Base-by-base conservation (phyloP, 2,329 filamentous ascomycete genomes). In the Diaporthe australafricana region DNA sequence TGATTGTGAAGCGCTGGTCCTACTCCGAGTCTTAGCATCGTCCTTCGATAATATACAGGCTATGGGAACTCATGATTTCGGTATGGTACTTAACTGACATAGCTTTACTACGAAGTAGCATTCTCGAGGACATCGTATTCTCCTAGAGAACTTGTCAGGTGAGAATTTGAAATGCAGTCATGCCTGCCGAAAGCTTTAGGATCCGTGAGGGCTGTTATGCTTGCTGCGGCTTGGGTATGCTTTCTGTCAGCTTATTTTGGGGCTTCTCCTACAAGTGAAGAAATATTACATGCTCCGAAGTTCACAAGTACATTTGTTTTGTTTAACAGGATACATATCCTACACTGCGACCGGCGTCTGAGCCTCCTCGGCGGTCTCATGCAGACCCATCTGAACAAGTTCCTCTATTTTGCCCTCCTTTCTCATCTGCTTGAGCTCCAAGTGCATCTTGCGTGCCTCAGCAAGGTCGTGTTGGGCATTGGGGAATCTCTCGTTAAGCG, bases 351-450 rank as follows among this genome's bases (percentile, higher is more conserved):
- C 22, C 16, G 67, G 67, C 17, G 45, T 30, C 42, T 38, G 56
- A 4, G 48, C 42, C 22, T 50, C 30, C 32, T 57, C 57, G 6
- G 62, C 68, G 56, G 72, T 74, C 68, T 77, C 75, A 14, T 68
- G 48, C 71, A 78, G 70, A n/a, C 75, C 74, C 72, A 57, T 47
- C 45, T 76, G 72, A 60, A 82, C 65, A 45, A 79, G 77, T 74
- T 81, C 77, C 70, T 68, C 79, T 79, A 84, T 83, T 77, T 76
- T 81, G 75, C 81, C 82, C 75, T 84, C 79, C 76, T 83, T 83
- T 56, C 84, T 77, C 78, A 85, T 78, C 77, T 83, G 80, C 85
- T 90, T 90, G 73, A 90, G 81, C 80, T 87, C 83, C 76, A 89
- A 68, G 75, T 91, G 89, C 75, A 78, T 80, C 78, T 80, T 77